Evolutionary conservation across 1,139 yeast genomes (phyloP), one percentile per base, ranked within the genome.

Genomic region (Fermentozyma sake): DNA sequence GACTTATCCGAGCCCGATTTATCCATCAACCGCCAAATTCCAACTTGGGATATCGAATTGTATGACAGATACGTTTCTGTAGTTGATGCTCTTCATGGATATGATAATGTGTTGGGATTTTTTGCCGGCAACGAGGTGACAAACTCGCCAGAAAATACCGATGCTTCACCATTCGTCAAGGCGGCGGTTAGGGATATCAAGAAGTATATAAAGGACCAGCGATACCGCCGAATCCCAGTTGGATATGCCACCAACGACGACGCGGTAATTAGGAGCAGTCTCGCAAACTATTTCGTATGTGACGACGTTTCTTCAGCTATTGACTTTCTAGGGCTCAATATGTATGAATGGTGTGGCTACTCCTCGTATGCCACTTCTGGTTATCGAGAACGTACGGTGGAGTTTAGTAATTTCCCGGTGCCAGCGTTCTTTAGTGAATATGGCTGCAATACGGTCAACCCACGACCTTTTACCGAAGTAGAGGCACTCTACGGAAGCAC

Each of bases 301-400:
- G 66, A 58, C 6, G 53, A 57, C 9, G 12, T 18, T 12, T 27
- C 43, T 5, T 33, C 35, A 11, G 38, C 36, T 11, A 59, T 69
- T 7, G 82, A 76, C 41, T 76, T 76, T 40, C 68, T 72, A 41
- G 81, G 79, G 1, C 58, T 76, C 26, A 76, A 76, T 41, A 75
- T 74, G 70, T 76, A 75, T 45, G 80, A 75, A 44, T 76, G 83
- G 82, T 76, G 83, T 55, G 83, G 82, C 0, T 68, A 72, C 37
- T 75, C 81, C 1, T 61, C 74, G 5, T 74, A 61, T 44, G 60
- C 66, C 10, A 61, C 72, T 3, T 72, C 79, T 25, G 82, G 82
- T 0, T 76, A 73, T 38, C 55, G 64, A 34, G 79, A 72, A 16
- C 55, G 79, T 39, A 72, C 80, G 1, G 39, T 56, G 7, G 73